Evolutionary conservation across 2,329 filamentous ascomycete species (phyloP).

Genomic region (Nigrograna mackinnonii): DNA sequence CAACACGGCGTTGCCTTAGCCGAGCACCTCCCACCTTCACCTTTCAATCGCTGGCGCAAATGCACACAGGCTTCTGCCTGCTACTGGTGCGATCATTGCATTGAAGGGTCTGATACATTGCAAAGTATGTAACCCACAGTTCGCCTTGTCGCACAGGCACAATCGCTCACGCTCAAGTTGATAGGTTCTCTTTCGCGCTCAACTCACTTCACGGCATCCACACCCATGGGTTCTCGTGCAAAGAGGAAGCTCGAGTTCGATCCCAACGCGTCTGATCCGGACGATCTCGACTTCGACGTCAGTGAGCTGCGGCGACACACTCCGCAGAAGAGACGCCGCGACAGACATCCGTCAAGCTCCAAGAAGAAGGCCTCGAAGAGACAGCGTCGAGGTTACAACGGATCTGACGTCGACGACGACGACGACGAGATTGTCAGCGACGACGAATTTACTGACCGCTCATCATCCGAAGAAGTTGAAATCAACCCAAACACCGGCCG

Average conservation of each 20-base stretch:
- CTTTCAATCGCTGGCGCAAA: too few relatives aligned
- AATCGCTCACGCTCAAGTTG: too few relatives aligned
- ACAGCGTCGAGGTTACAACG: constrained; percentile 34
- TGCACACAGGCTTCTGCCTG: too few relatives aligned
- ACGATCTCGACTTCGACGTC: constrained; percentile 43
- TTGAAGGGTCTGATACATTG: too few relatives aligned
- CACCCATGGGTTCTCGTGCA: constrained; percentile 38
- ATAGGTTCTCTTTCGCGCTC: neutral
- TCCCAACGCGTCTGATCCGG: constrained; percentile 42
- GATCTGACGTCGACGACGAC: constrained; percentile 42
- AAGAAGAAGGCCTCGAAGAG: constrained; percentile 37
- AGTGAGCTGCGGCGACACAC: constrained; percentile 24
- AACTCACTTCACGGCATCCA: constrained; percentile 16
- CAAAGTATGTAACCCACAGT: too few relatives aligned
- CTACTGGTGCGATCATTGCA: too few relatives aligned
- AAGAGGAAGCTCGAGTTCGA: constrained; percentile 47
- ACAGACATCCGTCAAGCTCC: constrained; percentile 21
- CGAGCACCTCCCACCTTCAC: too few relatives aligned
- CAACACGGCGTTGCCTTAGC: too few relatives aligned
- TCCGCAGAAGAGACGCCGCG: constrained; percentile 33
- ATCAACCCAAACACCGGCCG: constrained; percentile 60
- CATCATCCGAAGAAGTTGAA: constrained; percentile 52
- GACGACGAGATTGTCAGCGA: constrained; percentile 54
- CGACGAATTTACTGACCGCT: constrained; percentile 45
- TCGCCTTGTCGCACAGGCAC: too few relatives aligned